Evolutionary conservation across 164 flowering plant species (phyloP), one percentile per base, ranked within the genome.

Genomic region (Aristolochia californica): DNA sequence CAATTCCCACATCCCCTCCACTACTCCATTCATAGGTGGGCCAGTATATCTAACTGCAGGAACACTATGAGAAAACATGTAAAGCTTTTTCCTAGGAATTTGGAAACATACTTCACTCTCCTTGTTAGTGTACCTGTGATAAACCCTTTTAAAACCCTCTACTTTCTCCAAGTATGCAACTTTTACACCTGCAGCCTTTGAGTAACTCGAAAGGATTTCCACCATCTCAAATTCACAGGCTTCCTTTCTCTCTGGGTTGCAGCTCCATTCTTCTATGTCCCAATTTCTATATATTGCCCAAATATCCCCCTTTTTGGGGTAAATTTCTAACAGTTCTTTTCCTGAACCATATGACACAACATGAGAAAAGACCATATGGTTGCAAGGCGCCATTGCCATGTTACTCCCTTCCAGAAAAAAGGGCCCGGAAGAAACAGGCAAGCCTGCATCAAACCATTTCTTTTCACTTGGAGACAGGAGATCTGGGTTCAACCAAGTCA

Each of bases 261-360:
- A 53, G 21, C 57, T 51, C 80, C 80, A 79, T 24, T 47, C 18
- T 2, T 63, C 68, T 22, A 65, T 70, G 25, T 72, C 47, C 73
- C 77, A 79, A 49, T 77, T 68, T 56, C 65, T 67, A 55, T 74
- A 79, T 1, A 77, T 13, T 38, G 80, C 83, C 83, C 80, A 79
- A n/a, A 77, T 71, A 45, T 79, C 83, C 5, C 75, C 74, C 61
- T 30, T 69, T 56, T 40, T 65, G 1, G 84, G 78, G 43, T 73
- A 74, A n/a, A 77, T 68, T 18, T 68, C 72, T 48, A 73, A 58
- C 22, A 62, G 64, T 12, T 68, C 75, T 16, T 67, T 62, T 14
- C 61, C 60, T 9, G 57, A 38, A 43, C 69, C 74, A 58, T 53
- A 66, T 14, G 70, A 58, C 57, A 75, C 68, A 38, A 57, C 43